Evolutionary conservation across 2,329 filamentous ascomycete genomes (phyloP).

Genomic region (Fusarium sp.): DNA sequence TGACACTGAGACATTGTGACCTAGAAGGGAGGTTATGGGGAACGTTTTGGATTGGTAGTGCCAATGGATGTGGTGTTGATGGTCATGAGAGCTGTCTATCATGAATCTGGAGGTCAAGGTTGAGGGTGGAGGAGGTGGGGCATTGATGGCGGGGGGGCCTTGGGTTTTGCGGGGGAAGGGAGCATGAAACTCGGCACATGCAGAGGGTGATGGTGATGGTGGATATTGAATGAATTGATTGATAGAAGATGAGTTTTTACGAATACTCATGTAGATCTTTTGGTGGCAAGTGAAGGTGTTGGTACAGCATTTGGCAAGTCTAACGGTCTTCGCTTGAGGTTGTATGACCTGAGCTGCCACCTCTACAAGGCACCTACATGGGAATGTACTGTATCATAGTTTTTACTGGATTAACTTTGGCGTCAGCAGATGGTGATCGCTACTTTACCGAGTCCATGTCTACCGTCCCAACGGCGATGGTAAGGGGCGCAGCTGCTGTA

Average conservation of each 20-base stretch:
- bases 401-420: neutral
- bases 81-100: neutral
- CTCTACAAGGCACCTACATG: neutral
- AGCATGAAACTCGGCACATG: neutral
- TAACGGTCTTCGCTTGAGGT: neutral
- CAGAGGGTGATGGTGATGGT: neutral
- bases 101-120: neutral
- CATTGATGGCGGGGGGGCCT: neutral
- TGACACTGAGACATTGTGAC: neutral
- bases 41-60: neutral
- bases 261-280: neutral
- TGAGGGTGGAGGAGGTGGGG: neutral
- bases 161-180: conserved; percentile 1
- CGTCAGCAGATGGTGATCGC: neutral
- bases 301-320: neutral
- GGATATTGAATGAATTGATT: neutral
- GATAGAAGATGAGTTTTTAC: neutral
- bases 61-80: neutral
- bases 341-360: neutral
- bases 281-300: neutral
- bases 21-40: neutral
- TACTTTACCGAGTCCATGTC: neutral
- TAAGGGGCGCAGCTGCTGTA: neutral
- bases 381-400: neutral
- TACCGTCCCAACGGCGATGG: neutral